These are phyloP conservation scores for Rosellinia necatrix DNA, from an alignment of 2,329 filamentous ascomycete genomes.

Conservation along the genomic window DNA sequence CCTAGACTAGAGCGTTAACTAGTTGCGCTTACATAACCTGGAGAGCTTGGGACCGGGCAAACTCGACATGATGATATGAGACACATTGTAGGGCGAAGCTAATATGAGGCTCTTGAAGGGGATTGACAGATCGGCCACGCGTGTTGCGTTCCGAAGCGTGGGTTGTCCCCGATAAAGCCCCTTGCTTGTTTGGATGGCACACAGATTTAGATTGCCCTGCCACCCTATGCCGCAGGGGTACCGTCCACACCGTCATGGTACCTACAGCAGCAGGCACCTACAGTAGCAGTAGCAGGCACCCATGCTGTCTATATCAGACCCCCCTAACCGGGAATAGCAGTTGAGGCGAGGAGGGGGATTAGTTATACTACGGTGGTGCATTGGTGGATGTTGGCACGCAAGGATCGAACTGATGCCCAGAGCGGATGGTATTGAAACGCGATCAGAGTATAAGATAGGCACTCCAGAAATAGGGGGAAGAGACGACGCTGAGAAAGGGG, in stretches of 20 bases:
- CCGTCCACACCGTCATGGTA: no score
- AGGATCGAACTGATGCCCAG: not conserved
- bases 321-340: not conserved
- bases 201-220: not conserved
- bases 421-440: slow-evolving; percentile 3
- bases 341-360: not conserved
- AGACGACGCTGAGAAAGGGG: not conserved
- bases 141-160: slow-evolving; percentile 1
- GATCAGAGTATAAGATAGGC: not conserved
- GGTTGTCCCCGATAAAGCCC: no score
- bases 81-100: not conserved
- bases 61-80: not conserved
- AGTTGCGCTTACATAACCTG: not conserved
- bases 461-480: no score
- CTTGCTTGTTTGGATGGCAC: not conserved
- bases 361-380: no score
- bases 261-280: no score
- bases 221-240: not conserved
- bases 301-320: not conserved
- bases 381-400: no score
- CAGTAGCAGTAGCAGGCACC: no score
- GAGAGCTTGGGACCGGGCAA: not conserved
- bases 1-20: not conserved
- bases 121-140: slow-evolving; percentile 13
- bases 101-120: slow-evolving; percentile 20